phyloP scores from a whole-genome alignment of 2,329 filamentous ascomycete genomes.

The Fusarium denticulatum region DNA sequence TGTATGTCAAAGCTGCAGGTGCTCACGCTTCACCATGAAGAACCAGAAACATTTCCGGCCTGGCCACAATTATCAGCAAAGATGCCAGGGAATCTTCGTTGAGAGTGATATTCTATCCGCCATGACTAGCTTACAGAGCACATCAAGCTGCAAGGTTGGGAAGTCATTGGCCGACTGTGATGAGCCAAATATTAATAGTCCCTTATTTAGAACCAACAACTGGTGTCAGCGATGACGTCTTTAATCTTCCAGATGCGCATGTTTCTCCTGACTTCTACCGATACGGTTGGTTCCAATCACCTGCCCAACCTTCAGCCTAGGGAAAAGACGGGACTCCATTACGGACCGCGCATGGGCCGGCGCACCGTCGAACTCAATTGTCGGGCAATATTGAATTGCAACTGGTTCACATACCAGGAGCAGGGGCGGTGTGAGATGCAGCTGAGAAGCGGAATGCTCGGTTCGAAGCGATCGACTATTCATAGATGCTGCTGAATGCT shows the following conservation, averaged over 20 bases:
- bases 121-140: background rate
- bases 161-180: slow-evolving; percentile 1
- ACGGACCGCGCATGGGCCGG: slow-evolving; percentile 43
- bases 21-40: slow-evolving; percentile 3
- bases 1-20: slow-evolving; percentile 44
- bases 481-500: background rate
- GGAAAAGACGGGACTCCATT: slow-evolving; percentile 45
- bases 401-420: slow-evolving; percentile 7
- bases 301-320: slow-evolving; percentile 38
- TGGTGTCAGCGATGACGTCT: slow-evolving; percentile 26
- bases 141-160: background rate
- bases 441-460: background rate
- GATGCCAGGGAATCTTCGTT: background rate
- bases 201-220: slow-evolving; percentile 12
- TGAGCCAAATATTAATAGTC: background rate
- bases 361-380: slow-evolving; percentile 44
- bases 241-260: slow-evolving; percentile 20
- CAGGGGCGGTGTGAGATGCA: slow-evolving; percentile 31
- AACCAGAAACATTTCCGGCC: slow-evolving; percentile 7
- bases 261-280: slow-evolving; percentile 18
- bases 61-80: background rate
- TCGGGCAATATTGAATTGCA: slow-evolving; percentile 24
- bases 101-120: background rate
- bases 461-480: background rate
- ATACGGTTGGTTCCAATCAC: slow-evolving; percentile 40